Base-by-base conservation (phyloP, 2,329 filamentous ascomycete species). In the Periconia digitata region DNA sequence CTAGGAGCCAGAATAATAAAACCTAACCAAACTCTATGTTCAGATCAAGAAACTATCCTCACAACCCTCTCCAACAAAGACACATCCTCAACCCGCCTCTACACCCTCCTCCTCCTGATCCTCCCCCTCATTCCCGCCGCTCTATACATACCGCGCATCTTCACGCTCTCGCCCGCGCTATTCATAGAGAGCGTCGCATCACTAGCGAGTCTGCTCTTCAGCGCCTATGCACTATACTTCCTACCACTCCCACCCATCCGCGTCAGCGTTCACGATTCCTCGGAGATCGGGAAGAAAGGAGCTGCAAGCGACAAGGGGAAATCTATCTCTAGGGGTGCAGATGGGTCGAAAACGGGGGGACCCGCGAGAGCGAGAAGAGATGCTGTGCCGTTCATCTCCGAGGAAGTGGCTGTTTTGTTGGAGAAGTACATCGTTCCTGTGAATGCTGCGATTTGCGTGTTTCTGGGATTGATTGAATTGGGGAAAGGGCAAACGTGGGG, bases 191-290 rank as follows among this genome's bases (percentile, higher is more conserved):
- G 79, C 27, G 54, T 87, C 5, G 76, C 89, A 2, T 76, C 79
- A 38, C 74, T 89, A n/a, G 79, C 82, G 0, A 87, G 83, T 20
- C 78, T 91, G 16, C 72, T 78, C 16, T 79, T 79, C 2, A 87
- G 84, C 3, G 78, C 80, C 0, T 89, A 82, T 65, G 76, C 85
- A 1, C 73, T 90, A 1, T 76, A 79, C 55, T 73, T 68, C 32
- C 76, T 86, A 8, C 80, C 81, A 0, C 76, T 84, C 0, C 74
- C 77, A 0, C 66, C 72, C 1, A 85, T 59, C 6, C 46, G 85
- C 50, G 61, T 67, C 27, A 40, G 49, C 35, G 37, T 50, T 2
- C 43, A 54, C n/a, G 44, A 55, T 17, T 40, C 51, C 12, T 23
- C 44, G 4, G 49, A 53, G 15, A 32, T 53, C 21, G 18, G 32